A percentile compares a stretch with the other conserved stretches of the same genome.
Conservation (phyloP, 768 basidiomycete genomes). For the Psilocybe azurescens region DNA sequence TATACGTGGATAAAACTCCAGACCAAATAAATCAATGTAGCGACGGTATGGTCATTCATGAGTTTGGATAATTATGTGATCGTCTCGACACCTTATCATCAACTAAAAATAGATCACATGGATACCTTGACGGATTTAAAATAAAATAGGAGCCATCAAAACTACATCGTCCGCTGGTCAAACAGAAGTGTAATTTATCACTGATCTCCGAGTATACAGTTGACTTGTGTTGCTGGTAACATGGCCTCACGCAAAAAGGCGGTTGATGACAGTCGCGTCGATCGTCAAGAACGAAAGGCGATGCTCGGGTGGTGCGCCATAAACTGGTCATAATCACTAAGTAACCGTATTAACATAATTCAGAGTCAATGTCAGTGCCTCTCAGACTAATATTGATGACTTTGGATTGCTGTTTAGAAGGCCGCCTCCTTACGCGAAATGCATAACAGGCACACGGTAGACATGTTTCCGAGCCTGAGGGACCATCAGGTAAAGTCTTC, state of each 20-base stretch:
- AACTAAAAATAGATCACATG: not conserved
- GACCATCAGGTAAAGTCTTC: not conserved
- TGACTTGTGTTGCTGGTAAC: not conserved
- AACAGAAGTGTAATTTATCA: too few relatives aligned
- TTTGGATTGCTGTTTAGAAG: too few relatives aligned
- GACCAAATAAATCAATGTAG: too few relatives aligned
- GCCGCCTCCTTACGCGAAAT: not conserved
- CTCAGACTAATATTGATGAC: too few relatives aligned
- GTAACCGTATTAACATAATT: too few relatives aligned
- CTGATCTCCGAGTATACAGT: not conserved
- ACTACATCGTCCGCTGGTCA: not conserved
- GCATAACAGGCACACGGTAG: not conserved
- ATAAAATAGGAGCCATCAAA: not conserved
- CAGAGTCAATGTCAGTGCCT: too few relatives aligned
- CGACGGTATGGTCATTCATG: too few relatives aligned
- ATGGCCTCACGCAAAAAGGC: not conserved
- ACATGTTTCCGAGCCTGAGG: too few relatives aligned
- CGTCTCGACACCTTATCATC: too few relatives aligned
- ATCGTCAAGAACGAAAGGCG: not conserved
- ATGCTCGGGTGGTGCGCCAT: not conserved
- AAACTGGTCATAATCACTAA: not conserved
- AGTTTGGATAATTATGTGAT: too few relatives aligned
- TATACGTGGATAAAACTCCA: too few relatives aligned
- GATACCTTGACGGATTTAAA: not conserved
- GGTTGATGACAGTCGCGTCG: too few relatives aligned